Evolutionary conservation across 2,329 filamentous ascomycete genomes (phyloP).

Genomic region (Thyridium curvatum): DNA sequence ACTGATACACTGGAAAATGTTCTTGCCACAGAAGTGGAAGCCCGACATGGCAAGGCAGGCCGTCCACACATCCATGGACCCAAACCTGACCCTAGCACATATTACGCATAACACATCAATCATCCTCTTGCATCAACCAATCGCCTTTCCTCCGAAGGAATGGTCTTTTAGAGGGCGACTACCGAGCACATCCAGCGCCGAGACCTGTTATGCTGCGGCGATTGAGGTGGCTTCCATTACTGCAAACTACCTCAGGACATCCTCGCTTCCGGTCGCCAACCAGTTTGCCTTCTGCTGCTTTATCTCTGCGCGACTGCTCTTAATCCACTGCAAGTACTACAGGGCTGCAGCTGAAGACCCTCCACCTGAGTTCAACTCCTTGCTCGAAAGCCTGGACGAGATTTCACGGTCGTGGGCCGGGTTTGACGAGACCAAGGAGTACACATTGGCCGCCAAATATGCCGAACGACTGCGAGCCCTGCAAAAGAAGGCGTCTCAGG

Average conservation of each 20-base stretch:
- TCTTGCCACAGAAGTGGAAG: slow-evolving; percentile 34
- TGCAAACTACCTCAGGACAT: slow-evolving; percentile 31
- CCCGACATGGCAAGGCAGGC: slow-evolving; percentile 30
- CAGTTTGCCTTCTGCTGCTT: slow-evolving; percentile 39
- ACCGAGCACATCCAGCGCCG: slow-evolving; percentile 34
- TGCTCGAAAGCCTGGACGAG: slow-evolving; percentile 24
- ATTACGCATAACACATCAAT: slow-evolving; percentile 42
- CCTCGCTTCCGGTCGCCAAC: slow-evolving; percentile 13
- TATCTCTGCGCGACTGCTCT: slow-evolving; percentile 33
- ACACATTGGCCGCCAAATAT: slow-evolving; percentile 27
- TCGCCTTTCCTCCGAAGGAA: slow-evolving; percentile 30
- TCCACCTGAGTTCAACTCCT: slow-evolving; percentile 19
- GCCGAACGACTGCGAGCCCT: slow-evolving; percentile 21
- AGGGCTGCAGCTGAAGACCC: slow-evolving; percentile 16
- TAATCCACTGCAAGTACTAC: slow-evolving; percentile 24
- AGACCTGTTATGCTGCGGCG: slow-evolving; percentile 37
- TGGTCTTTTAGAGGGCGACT: slow-evolving; percentile 18
- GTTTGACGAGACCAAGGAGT: slow-evolving; percentile 9
- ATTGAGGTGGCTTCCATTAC: slow-evolving; percentile 36
- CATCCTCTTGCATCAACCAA: slow-evolving; percentile 38
- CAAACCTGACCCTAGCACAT: slow-evolving; percentile 39
- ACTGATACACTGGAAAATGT: slow-evolving; percentile 39
- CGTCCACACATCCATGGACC: slow-evolving; percentile 30
- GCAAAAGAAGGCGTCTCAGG: slow-evolving; percentile 5
- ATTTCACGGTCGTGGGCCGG: slow-evolving; percentile 31